Evolutionary conservation across 2,329 filamentous ascomycete species (phyloP).

Genomic region (Emericellopsis cladophorae): DNA sequence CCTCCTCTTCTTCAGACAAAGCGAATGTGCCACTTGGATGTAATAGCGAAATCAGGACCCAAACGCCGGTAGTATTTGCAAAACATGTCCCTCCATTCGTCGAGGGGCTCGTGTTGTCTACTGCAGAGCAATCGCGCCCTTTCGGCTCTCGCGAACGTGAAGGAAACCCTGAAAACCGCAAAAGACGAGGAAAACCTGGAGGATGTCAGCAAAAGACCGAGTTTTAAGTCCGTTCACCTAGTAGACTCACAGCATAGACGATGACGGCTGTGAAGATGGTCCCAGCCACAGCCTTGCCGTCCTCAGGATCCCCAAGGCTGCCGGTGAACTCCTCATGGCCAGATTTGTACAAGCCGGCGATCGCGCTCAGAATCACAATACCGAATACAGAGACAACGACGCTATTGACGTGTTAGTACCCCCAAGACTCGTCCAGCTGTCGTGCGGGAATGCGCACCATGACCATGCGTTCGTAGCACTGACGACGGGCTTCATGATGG

Average conservation of each 20-base stretch:
- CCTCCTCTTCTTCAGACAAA: neutral
- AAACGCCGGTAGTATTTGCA: neutral
- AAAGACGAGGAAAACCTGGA: constrained; percentile 77
- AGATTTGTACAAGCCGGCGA: constrained; percentile 61
- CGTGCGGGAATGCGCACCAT: constrained; percentile 49
- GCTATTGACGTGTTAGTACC: constrained; percentile 30
- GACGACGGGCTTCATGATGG: constrained; percentile 86
- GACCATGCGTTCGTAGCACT: constrained; percentile 88
- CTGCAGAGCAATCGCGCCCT: constrained; percentile 69
- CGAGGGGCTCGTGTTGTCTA: constrained; percentile 1
- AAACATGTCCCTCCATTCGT: neutral
- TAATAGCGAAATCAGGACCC: neutral
- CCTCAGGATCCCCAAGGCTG: constrained; percentile 53
- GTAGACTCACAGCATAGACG: constrained; percentile 67
- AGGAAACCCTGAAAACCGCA: constrained; percentile 82
- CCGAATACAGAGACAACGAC: constrained; percentile 57
- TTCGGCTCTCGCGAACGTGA: constrained; percentile 69
- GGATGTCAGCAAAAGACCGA: neutral
- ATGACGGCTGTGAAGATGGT: constrained; percentile 82
- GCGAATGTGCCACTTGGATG: neutral
- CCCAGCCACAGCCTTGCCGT: constrained; percentile 66
- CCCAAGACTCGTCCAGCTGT: neutral
- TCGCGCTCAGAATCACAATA: constrained; percentile 49
- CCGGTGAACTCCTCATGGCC: constrained; percentile 80
- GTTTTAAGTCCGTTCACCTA: neutral